Conservation (phyloP, 2,329 filamentous ascomycete genomes). For the Sporothrix sp. region DNA sequence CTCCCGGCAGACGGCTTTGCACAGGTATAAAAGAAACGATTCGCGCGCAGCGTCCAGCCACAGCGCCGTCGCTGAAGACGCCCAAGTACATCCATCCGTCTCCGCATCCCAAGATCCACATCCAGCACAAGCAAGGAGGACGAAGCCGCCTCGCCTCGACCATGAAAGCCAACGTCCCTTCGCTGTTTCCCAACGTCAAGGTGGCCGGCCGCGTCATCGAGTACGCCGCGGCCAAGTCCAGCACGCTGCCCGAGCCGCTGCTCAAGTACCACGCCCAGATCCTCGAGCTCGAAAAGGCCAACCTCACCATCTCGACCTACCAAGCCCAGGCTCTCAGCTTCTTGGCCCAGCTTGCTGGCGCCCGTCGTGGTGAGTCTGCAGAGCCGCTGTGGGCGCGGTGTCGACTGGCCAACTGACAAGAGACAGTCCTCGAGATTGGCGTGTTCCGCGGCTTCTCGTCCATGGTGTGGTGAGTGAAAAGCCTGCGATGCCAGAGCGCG, state of each 20-base stretch:
- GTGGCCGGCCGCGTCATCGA: conserved; percentile 32
- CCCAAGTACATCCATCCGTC: too few species aligned
- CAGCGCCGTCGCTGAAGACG: too few species aligned
- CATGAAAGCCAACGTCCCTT: conserved; percentile 32
- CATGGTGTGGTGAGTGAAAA: conserved; percentile 30
- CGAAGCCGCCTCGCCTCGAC: neutral
- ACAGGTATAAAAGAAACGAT: too few species aligned
- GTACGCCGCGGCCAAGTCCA: conserved; percentile 35
- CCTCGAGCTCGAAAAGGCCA: conserved; percentile 16
- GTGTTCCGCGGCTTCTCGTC: conserved; percentile 41
- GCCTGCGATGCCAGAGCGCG: neutral
- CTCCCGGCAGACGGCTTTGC: too few species aligned
- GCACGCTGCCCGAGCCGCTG: conserved; percentile 33
- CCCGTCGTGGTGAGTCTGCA: conserved; percentile 23
- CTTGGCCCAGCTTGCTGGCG: conserved; percentile 31
- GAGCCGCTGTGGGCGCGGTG: neutral
- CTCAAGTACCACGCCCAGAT: conserved; percentile 31
- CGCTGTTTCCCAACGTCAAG: conserved; percentile 34
- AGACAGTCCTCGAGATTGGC: conserved; percentile 39
- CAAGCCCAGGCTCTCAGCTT: conserved; percentile 25
- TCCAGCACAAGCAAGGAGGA: too few species aligned
- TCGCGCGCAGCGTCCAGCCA: too few species aligned
- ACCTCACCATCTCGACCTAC: conserved; percentile 21
- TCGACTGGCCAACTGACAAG: neutral
- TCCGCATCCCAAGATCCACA: too few species aligned